Conservation (phyloP, 148 eudicot species). For the Fagopyrum homotropicum region DNA sequence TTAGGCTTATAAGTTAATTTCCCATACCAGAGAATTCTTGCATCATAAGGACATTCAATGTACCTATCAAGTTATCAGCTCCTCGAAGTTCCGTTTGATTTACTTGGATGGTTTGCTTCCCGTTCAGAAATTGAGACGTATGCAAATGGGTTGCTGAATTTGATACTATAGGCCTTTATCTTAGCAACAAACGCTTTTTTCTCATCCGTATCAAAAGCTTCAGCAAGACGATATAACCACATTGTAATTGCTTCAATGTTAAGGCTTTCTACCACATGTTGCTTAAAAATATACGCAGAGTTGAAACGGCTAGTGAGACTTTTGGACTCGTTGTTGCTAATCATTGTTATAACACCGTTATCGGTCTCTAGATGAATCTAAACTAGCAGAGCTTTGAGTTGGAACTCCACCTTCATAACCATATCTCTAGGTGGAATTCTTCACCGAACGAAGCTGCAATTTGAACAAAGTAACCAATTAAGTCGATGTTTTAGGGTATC, state of each 20-base stretch:
- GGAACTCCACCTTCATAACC: no score
- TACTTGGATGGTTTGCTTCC: background rate
- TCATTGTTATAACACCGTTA: no score
- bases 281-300: background rate
- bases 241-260: no score
- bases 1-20: background rate
- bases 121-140: background rate
- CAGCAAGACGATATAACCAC: background rate
- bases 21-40: background rate
- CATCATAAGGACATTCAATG: constrained; percentile 1
- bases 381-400: no score
- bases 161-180: background rate
- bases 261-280: background rate
- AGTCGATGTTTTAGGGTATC: no score
- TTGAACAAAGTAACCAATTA: no score
- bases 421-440: no score
- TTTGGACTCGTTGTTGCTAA: no score
- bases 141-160: background rate
- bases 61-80: no score
- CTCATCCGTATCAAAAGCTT: background rate
- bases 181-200: background rate
- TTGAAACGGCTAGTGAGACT: background rate
- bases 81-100: background rate
- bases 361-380: no score
- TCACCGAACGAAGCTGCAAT: no score